Base-by-base conservation (phyloP, 1,284 basidiomycete genomes). In the Amylostereum chailletii region DNA sequence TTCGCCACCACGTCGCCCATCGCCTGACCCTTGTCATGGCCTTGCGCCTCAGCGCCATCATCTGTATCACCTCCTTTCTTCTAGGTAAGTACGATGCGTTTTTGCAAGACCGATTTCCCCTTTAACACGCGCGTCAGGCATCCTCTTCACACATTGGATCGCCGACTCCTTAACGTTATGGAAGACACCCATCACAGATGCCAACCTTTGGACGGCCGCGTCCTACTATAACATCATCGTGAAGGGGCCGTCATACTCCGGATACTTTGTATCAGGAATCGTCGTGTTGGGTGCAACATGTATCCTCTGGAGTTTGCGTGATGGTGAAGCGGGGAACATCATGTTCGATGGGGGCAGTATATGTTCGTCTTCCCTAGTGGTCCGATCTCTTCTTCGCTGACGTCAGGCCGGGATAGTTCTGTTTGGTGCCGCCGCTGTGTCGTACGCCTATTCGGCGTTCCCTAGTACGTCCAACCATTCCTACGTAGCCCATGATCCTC, bases 271-370 rank as follows among this genome's bases (percentile, higher is more conserved):
- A 41, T 71, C 65, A 11, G 67, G 69, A 11, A 66, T 88, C 39
- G 74, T 80, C 34, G 41, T 70, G 4, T 64, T 82, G 27, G 87
- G 86, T 3, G 83, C 70, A 2, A 63, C 71, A 29, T 83, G 81
- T 41, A 78, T 90, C 49, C 68, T 87, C 19, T 86, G 82, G 81
- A 89, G 85, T 62, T 69, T 90, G 54, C 71, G 77, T 30, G 86
- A 90, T 55, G 79, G 84, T 5, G 68, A 79, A 56, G 88, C 87
- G 2, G 84, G 79, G 36, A 90, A 90, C 63, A 69, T 90, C 59
- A 90, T 90, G 87, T 90, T 90, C 60, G 87, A 90, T 58, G 87
- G 87, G 27, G 88, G 82, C 41, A 89, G 87, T 62, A 82, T 89
- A 58, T 86, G 87, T 90, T 55, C 63, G 85, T 70, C 45, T 19